A percentile compares a stretch with the other conserved stretches of the same genome.
Conservation (phyloP, 2,329 filamentous ascomycete genomes). For the Neopestalotiopsis sp. region DNA sequence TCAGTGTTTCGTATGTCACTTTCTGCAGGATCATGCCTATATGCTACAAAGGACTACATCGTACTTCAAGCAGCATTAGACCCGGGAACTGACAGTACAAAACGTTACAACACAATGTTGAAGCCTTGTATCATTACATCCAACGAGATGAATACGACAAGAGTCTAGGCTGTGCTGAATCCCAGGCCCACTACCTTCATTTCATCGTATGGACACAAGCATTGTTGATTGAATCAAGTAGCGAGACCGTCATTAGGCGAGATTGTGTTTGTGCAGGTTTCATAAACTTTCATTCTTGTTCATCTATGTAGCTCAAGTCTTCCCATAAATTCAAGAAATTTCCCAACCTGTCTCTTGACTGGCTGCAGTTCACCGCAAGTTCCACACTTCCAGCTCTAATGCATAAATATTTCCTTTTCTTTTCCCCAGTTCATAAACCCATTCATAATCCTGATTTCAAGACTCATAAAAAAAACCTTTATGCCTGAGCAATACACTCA, state of each 20-base stretch:
- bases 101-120: too few relatives aligned
- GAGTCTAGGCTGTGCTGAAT: too few relatives aligned
- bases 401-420: not conserved
- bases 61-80: too few relatives aligned
- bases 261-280: not conserved
- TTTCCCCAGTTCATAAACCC: too few relatives aligned
- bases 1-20: too few relatives aligned
- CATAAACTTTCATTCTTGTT: not conserved
- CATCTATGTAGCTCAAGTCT: not conserved
- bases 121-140: too few relatives aligned
- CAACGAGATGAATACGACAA: too few relatives aligned
- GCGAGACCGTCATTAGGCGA: not conserved
- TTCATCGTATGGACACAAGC: not conserved
- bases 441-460: not conserved
- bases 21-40: not conserved
- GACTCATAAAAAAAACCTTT: not conserved
- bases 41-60: not conserved
- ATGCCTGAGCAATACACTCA: constrained; percentile 43
- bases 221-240: not conserved
- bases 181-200: too few relatives aligned
- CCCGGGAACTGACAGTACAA: too few relatives aligned
- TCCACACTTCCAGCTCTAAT: not conserved
- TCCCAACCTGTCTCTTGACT: not conserved
- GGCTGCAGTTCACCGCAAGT: not conserved
- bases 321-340: not conserved